Percentiles rank a stretch among this genome's conserved stretches.
Conservation (phyloP, 2,329 filamentous ascomycete species). For the Akanthomyces uredinophilus region DNA sequence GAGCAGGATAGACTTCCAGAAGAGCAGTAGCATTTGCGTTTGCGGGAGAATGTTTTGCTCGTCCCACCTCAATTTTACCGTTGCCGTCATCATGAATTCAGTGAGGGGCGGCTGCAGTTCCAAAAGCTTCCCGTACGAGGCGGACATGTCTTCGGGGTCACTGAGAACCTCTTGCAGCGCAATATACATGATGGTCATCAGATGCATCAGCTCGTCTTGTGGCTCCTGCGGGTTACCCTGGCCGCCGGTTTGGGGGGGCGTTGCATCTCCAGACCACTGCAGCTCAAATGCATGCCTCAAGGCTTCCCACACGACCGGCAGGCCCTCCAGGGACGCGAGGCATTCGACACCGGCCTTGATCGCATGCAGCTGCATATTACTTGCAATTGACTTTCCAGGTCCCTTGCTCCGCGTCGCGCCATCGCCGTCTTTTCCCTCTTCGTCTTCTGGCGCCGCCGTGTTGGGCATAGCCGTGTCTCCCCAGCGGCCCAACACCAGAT, state of each 20-base stretch:
- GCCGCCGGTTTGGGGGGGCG: constrained; percentile 26
- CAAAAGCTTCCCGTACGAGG: constrained; percentile 45
- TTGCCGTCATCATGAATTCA: constrained; percentile 64
- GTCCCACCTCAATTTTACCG: constrained; percentile 68
- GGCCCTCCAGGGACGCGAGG: constrained; percentile 45
- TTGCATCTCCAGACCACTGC: constrained; percentile 47
- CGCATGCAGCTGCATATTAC: constrained; percentile 50
- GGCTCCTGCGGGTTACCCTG: constrained; percentile 42
- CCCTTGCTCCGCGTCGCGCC: background rate
- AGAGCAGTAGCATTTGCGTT: constrained; percentile 69
- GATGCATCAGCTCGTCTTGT: constrained; percentile 56
- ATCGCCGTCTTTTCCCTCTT: background rate
- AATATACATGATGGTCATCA: constrained; percentile 60
- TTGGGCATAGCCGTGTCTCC: constrained; percentile 55
- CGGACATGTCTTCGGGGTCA: constrained; percentile 43
- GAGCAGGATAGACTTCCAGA: constrained; percentile 89
- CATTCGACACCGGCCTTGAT: constrained; percentile 52
- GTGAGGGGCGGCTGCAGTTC: constrained; percentile 62
- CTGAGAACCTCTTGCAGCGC: constrained; percentile 52
- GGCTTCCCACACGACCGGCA: constrained; percentile 47
- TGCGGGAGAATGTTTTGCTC: constrained; percentile 57
- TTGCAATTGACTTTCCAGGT: constrained; percentile 43
- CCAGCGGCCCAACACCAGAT: constrained; percentile 66
- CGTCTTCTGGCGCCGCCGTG: constrained; percentile 31
- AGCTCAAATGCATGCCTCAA: constrained; percentile 45